These are phyloP conservation scores for Cladochytrium replicatum DNA, from an alignment of 192 early-diverging fungal genomes.

Conservation along the genomic window DNA sequence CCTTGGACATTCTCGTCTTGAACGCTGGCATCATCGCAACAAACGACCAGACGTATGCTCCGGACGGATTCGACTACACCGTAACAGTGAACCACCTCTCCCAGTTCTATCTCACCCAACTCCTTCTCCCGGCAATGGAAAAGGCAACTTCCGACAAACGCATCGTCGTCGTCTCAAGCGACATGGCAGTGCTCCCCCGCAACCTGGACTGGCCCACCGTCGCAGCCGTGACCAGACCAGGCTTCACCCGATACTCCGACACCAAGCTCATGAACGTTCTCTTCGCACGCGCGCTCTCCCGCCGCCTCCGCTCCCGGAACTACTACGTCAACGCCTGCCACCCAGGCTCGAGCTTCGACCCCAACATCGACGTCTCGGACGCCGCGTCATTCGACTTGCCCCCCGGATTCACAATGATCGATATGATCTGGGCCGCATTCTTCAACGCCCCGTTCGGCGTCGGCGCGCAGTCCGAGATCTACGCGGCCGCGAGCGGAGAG, in stretches of 20 bases:
- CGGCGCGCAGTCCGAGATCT: conserved; percentile 1
- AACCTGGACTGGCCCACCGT: background rate
- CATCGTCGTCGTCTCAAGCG: background rate
- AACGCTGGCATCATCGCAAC: background rate
- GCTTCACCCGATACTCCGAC: background rate
- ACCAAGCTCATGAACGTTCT: conserved; percentile 1
- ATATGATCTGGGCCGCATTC: too few species aligned
- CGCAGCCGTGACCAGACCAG: background rate
- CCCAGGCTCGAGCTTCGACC: background rate
- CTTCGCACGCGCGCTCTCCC: background rate
- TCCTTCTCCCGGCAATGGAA: background rate
- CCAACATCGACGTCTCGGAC: background rate
- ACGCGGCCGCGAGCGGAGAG: background rate
- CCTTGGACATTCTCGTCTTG: background rate
- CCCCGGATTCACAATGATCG: background rate
- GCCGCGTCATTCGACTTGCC: background rate
- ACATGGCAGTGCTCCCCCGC: background rate
- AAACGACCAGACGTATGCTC: background rate
- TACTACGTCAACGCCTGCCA: background rate
- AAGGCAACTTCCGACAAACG: background rate
- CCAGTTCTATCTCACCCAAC: background rate
- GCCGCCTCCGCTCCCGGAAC: background rate
- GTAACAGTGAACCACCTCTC: background rate
- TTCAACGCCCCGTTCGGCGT: background rate
- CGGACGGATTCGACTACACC: background rate